Base-by-base conservation (phyloP, 805 yeast species). In the Wickerhamomyces bovis region DNA sequence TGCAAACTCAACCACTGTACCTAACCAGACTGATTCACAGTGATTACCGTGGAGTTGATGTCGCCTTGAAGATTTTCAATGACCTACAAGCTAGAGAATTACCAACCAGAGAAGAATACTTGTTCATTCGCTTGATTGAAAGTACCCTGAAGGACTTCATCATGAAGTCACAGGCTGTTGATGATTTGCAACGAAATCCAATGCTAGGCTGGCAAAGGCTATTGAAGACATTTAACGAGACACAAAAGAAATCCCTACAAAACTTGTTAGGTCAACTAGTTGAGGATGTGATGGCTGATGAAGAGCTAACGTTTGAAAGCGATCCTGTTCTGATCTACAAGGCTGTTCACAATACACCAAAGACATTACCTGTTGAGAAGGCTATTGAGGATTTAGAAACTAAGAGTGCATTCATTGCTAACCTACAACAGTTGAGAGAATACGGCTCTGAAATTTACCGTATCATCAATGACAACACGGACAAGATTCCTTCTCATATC, bases 371-470 rank as follows among this genome's bases (percentile, higher is more conserved):
- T 5, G 81, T 85, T 0, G 83, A 78, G 45, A 72, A 69, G 35
- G 96, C 98, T 1, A 87, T 92, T 51, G 84, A 83, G 52, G 90
- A 87, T 53, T 76, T 81, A 1, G 81, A 76, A n/a, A 89, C 92
- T 0, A 76, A 94, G 30, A 65, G 67, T 0, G 72, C 73, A 39
- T 94, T 88, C 62, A 82, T 94, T 30, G 65, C 72, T 31, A 90
- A 94, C 55, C 68, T 94, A 57, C 86, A 86, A 64, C 69, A 69
- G 20, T 66, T 94, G 44, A 77, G 98, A 62, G 95, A 86, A 51
- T 71, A 75, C 39, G 70, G 88, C 0, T 77, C 84, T 22, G 78
- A 79, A 46, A 67, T 86, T 10, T 70, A 88, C 54, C 76, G 76
- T 18, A 57, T 76, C 0, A 56, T 89, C 21, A 75, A 73, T 22